A percentile compares a stretch with the other conserved stretches of the same genome.
Evolutionary conservation across 495 filamentous ascomycete genomes (phyloP).

Genomic region (Geopyxis carbonaria): DNA sequence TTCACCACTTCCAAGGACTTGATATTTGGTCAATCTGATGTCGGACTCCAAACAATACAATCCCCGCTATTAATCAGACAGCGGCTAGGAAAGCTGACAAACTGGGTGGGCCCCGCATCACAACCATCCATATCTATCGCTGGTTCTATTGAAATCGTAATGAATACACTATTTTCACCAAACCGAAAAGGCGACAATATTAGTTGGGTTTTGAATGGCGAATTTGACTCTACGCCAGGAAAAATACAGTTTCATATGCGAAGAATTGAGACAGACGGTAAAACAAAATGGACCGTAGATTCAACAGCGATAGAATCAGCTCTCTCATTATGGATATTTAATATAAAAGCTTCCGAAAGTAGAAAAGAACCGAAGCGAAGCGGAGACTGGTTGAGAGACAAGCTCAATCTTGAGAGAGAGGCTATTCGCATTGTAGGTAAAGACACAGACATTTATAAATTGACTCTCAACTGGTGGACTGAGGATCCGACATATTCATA

Average conservation of each 20-base stretch:
- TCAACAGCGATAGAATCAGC: slow-evolving; percentile 8
- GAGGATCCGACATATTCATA: not conserved
- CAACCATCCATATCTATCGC: slow-evolving; percentile 7
- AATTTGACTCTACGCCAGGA: not conserved
- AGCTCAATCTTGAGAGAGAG: not conserved
- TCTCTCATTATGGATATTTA: slow-evolving; percentile 10
- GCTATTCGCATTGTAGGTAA: not conserved
- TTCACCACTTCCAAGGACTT: too few species aligned
- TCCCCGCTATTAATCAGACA: not conserved
- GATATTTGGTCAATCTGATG: too few species aligned
- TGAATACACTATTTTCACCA: slow-evolving; percentile 7
- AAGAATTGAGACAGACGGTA: not conserved
- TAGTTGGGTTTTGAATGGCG: not conserved
- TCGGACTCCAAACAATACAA: not conserved
- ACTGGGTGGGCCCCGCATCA: slow-evolving; percentile 1
- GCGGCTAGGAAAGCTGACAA: slow-evolving; percentile 7
- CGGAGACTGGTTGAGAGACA: not conserved
- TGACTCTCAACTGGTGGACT: not conserved
- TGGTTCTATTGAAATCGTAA: slow-evolving; percentile 9
- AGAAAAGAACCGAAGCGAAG: too few species aligned
- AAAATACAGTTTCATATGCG: not conserved
- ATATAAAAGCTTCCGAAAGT: not conserved
- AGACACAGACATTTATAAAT: not conserved
- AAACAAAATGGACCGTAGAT: slow-evolving; percentile 4
- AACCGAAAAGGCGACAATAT: not conserved